Conservation (phyloP, 2,329 filamentous ascomycete species). For the Cadophora luteo-olivacea region DNA sequence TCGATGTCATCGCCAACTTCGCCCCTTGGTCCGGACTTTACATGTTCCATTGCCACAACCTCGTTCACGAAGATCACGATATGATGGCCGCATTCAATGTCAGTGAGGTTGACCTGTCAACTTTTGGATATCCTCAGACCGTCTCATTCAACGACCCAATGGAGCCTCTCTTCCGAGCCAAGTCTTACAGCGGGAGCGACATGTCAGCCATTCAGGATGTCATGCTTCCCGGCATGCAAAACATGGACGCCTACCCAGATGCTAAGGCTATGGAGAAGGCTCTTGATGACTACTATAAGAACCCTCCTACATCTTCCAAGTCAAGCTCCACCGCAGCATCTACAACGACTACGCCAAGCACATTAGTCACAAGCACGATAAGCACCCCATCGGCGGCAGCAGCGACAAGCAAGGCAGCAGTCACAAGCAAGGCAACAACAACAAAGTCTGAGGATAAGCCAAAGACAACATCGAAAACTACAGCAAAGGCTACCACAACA, state of each 20-base stretch:
- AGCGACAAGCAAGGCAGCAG: neutral
- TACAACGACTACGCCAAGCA: slow-evolving; percentile 5
- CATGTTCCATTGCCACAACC: slow-evolving; percentile 50
- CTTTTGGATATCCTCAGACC: slow-evolving; percentile 19
- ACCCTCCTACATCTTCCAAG: slow-evolving; percentile 16
- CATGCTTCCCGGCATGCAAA: slow-evolving; percentile 27
- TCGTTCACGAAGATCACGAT: slow-evolving; percentile 44
- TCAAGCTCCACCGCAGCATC: neutral
- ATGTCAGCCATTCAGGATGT: slow-evolving; percentile 27
- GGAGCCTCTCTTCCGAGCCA: slow-evolving; percentile 36
- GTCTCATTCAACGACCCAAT: slow-evolving; percentile 42
- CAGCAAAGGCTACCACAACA: neutral
- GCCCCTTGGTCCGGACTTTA: slow-evolving; percentile 60
- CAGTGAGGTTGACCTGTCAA: slow-evolving; percentile 12
- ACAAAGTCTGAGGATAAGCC: slow-evolving; percentile 10
- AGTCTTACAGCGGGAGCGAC: slow-evolving; percentile 32
- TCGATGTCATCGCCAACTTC: slow-evolving; percentile 57
- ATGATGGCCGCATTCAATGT: slow-evolving; percentile 39
- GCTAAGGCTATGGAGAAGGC: slow-evolving; percentile 25
- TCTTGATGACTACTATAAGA: slow-evolving; percentile 30
- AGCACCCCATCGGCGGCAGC: neutral
- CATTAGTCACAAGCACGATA: slow-evolving; percentile 4
- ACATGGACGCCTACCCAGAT: slow-evolving; percentile 38
- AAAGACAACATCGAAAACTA: slow-evolving; percentile 1
- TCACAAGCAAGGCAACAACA: neutral